Evolutionary conservation across 139 green algal species (phyloP).

Genomic region (Zygnema circumcarinatum): DNA sequence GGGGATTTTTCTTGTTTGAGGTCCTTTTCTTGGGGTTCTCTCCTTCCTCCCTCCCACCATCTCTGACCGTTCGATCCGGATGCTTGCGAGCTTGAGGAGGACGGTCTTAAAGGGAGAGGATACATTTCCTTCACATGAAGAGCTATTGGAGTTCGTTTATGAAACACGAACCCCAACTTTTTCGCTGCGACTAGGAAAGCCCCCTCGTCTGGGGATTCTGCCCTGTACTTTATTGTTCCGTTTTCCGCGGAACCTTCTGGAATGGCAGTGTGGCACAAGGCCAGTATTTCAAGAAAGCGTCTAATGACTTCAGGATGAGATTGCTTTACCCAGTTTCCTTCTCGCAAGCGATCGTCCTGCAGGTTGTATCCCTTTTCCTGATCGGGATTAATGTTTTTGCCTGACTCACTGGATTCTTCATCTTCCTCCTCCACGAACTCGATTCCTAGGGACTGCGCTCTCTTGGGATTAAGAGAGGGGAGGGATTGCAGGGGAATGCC

Average conservation of each 20-base stretch:
- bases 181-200: conserved; percentile 92
- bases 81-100: neutral
- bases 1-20: neutral
- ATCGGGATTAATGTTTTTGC: conserved; percentile 10
- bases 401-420: conserved; percentile 3
- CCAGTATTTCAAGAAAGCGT: conserved; percentile 59
- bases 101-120: no score
- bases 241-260: conserved; percentile 42
- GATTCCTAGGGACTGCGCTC: neutral
- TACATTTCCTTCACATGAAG: neutral
- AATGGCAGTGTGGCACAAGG: conserved; percentile 56
- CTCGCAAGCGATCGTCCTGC: conserved; percentile 66
- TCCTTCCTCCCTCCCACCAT: neutral
- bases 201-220: conserved; percentile 92
- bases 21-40: neutral
- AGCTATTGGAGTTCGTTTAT: neutral
- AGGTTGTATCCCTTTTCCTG: conserved; percentile 75
- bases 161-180: conserved; percentile 73
- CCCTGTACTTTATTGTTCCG: conserved; percentile 58
- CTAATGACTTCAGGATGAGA: conserved; percentile 17
- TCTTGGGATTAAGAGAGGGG: neutral
- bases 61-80: neutral
- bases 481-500: neutral
- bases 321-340: conserved; percentile 67
- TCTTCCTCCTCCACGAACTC: neutral